These are phyloP conservation scores for Chlorociboria aeruginascens DNA, from an alignment of 495 filamentous ascomycete species.

Conservation along the genomic window DNA sequence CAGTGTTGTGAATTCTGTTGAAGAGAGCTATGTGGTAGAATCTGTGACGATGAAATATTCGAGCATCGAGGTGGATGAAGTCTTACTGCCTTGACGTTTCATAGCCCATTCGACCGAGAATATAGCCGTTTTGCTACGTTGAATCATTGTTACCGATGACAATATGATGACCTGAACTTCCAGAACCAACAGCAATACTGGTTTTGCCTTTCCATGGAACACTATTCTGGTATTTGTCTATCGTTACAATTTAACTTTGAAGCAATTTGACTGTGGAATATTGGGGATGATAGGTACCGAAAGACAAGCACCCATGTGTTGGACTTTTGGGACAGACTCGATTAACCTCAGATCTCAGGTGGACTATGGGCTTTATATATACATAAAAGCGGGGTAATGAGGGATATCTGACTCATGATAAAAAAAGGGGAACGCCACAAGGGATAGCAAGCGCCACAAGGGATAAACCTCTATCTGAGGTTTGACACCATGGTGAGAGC, in stretches of 20 bases:
- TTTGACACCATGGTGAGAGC: too few species aligned
- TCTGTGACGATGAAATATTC: too few species aligned
- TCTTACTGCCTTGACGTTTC: constrained; percentile 25
- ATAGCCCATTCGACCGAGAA: constrained; percentile 37
- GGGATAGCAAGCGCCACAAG: too few species aligned
- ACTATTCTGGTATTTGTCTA: constrained; percentile 35
- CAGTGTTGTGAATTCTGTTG: constrained; percentile 22
- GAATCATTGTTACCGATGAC: constrained; percentile 50
- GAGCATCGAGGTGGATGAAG: constrained; percentile 1
- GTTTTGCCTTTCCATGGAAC: constrained; percentile 41
- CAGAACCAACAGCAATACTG: constrained; percentile 48
- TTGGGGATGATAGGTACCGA: constrained; percentile 44
- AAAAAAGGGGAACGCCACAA: too few species aligned
- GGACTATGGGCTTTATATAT: too few species aligned
- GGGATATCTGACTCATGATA: too few species aligned
- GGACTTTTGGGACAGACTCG: too few species aligned
- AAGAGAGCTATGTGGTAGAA: constrained; percentile 21
- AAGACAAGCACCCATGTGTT: constrained; percentile 26
- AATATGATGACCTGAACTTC: constrained; percentile 53
- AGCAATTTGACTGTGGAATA: constrained; percentile 43
- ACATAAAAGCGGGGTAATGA: too few species aligned
- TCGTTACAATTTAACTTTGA: constrained; percentile 39
- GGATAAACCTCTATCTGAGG: too few species aligned
- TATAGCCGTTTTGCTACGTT: constrained; percentile 49
- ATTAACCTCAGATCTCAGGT: too few species aligned